phyloP scores from a whole-genome alignment of 2,329 filamentous ascomycete species.

The Ascochyta lentis region DNA sequence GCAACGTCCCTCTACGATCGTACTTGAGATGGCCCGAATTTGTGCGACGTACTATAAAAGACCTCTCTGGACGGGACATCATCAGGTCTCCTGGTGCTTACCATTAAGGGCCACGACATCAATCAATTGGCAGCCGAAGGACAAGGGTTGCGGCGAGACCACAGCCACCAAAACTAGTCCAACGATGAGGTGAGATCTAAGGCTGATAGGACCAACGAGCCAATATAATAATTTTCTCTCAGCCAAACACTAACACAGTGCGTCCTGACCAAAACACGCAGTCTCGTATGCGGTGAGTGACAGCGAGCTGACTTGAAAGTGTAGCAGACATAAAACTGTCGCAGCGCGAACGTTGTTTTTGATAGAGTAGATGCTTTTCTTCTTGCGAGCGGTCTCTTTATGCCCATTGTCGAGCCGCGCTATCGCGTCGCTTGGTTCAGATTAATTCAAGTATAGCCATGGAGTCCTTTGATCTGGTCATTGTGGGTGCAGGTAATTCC shows the following conservation, averaged over 20 bases:
- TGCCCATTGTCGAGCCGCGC: neutral
- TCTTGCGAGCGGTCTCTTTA: neutral
- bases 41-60: neutral
- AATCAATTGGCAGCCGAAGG: neutral
- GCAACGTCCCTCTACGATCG: too few relatives aligned
- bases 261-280: neutral
- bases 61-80: neutral
- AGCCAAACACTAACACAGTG: constrained; percentile 1
- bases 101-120: neutral
- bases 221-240: neutral
- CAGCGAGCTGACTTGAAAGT: neutral
- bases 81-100: neutral
- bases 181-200: neutral
- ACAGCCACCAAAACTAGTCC: constrained; percentile 1
- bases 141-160: neutral
- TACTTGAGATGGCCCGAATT: neutral
- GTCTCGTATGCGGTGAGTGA: neutral
- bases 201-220: neutral
- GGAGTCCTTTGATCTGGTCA: constrained; percentile 31
- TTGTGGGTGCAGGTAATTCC: constrained; percentile 37
- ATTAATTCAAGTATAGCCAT: neutral
- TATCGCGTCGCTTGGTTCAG: neutral
- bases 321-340: neutral
- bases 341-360: neutral
- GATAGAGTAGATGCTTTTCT: neutral